These are phyloP conservation scores for Diaporthe velutina DNA, from an alignment of 2,329 filamentous ascomycete species.

Conservation along the genomic window DNA sequence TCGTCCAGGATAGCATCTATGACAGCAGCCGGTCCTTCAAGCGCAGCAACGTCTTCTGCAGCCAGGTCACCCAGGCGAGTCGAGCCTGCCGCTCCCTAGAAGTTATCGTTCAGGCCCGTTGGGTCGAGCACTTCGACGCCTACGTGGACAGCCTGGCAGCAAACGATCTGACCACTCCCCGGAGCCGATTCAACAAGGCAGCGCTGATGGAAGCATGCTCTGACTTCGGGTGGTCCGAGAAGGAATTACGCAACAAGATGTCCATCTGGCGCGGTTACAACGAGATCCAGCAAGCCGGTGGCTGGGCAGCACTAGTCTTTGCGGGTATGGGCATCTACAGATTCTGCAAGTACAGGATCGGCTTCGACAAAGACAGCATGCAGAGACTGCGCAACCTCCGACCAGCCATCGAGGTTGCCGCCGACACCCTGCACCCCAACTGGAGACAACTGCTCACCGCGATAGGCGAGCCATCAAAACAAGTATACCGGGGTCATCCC, in stretches of 20 bases:
- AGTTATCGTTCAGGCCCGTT: conserved; percentile 69
- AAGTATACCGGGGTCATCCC: conserved; percentile 60
- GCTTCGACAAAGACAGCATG: conserved; percentile 64
- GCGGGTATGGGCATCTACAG: conserved; percentile 70
- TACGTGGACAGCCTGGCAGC: conserved; percentile 58
- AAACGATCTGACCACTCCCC: conserved; percentile 55
- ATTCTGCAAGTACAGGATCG: conserved; percentile 71
- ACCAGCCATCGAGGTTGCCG: conserved; percentile 64
- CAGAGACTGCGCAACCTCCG: conserved; percentile 57
- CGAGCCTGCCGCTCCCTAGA: conserved; percentile 68
- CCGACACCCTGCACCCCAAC: conserved; percentile 64
- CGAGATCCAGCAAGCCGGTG: conserved; percentile 68
- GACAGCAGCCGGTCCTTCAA: conserved; percentile 44
- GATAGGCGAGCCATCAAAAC: conserved; percentile 56
- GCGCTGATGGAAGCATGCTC: conserved; percentile 66
- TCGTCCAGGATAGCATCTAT: conserved; percentile 19
- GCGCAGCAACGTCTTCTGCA: conserved; percentile 49
- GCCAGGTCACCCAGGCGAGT: conserved; percentile 55
- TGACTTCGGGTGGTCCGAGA: conserved; percentile 68
- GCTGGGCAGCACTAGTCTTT: conserved; percentile 68
- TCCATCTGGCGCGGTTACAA: conserved; percentile 69
- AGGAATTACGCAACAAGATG: conserved; percentile 66
- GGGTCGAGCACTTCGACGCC: conserved; percentile 67
- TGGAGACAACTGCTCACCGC: conserved; percentile 65
- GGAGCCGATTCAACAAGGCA: conserved; percentile 63